Conservation (phyloP, 805 yeast species). For the Cyberlindnera maclurae region DNA sequence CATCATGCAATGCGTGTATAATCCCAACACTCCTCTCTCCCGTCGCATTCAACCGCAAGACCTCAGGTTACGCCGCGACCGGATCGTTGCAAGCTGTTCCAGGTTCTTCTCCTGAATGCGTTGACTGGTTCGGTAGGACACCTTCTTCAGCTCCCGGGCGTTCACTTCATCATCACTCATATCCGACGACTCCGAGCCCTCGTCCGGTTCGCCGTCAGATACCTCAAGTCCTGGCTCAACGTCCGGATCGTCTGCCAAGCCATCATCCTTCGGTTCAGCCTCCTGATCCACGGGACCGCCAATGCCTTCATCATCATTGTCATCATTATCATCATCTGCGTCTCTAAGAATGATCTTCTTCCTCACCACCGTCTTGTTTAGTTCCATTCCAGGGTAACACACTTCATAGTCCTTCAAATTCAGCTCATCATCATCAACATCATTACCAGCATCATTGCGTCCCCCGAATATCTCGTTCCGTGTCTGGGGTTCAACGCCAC, state of each 20-base stretch:
- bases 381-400: slow-evolving; percentile 33
- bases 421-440: slow-evolving; percentile 18
- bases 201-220: no score
- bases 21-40: no score
- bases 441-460: no score
- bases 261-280: background rate
- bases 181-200: background rate
- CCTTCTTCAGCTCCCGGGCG: slow-evolving; percentile 14
- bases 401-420: slow-evolving; percentile 17
- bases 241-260: no score
- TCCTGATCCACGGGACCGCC: background rate
- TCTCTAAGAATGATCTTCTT: slow-evolving; percentile 13
- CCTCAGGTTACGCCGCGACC: slow-evolving; percentile 15
- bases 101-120: slow-evolving; percentile 19
- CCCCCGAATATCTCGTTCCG: slow-evolving; percentile 36
- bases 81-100: slow-evolving; percentile 14
- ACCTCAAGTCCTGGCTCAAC: no score
- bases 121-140: slow-evolving; percentile 13
- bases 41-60: no score
- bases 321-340: slow-evolving; percentile 14
- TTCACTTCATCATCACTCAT: slow-evolving; percentile 1
- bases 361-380: slow-evolving; percentile 17
- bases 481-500: slow-evolving; percentile 52
- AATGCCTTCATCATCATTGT: slow-evolving; percentile 9
- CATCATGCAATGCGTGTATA: no score